Conservation (phyloP, 345 rosid genomes). For the Eucalyptus virginea region DNA sequence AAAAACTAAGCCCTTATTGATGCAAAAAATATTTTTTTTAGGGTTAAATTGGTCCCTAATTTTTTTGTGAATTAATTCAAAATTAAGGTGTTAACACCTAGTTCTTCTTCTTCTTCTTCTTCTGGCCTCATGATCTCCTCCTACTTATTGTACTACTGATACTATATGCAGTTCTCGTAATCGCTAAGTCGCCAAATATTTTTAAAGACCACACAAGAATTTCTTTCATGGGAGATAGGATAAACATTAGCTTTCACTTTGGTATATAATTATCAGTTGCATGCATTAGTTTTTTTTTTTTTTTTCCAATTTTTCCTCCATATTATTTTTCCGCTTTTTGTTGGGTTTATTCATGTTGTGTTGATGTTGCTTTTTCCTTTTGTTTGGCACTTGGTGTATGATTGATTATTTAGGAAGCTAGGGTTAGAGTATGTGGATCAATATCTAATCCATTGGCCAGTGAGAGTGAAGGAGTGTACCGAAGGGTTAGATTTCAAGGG, state of each 20-base stretch:
- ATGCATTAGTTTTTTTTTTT: no score
- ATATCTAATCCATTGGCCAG: conserved; percentile 21
- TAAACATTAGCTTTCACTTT: background rate
- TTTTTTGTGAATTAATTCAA: no score
- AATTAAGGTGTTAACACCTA: no score
- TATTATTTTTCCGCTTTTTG: background rate
- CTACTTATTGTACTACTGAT: background rate
- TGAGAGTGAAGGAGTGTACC: background rate
- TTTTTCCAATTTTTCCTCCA: background rate
- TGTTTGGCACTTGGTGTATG: background rate
- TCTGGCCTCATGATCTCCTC: background rate
- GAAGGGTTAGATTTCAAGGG: background rate
- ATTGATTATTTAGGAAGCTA: conserved; percentile 3
- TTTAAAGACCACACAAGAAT: background rate
- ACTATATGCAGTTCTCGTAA: no score
- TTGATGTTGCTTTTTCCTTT: background rate
- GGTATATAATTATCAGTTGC: background rate
- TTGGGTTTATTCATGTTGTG: background rate
- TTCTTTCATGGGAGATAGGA: background rate
- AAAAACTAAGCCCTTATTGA: no score
- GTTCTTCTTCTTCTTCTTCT: no score
- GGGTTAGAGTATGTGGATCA: conserved; percentile 22
- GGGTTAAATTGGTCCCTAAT: no score
- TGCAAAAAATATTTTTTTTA: no score
- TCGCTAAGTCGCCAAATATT: background rate